Base-by-base conservation (phyloP, 495 filamentous ascomycete species). In the Lasiosphaeris hirsuta region DNA sequence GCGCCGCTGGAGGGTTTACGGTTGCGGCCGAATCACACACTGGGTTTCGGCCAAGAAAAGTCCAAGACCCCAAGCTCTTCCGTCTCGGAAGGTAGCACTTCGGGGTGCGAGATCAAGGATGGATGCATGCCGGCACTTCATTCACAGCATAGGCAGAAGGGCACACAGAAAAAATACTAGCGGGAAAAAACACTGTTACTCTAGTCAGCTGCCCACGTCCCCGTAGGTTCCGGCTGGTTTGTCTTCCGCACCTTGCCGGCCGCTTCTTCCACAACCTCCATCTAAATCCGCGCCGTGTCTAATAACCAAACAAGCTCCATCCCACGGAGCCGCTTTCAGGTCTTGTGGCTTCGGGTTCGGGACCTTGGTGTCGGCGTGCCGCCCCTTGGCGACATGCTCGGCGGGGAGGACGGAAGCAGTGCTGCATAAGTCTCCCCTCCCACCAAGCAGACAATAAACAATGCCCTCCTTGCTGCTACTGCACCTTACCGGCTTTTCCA, bases 401-500 rank as follows among this genome's bases (percentile, higher is more conserved):
- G 30, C 18, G 10, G 35, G 18, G 39, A 45, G 15, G 49, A 14
- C 39, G 33, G 14, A 42, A 15, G 30, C 23, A 30, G 23, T 11
- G 14, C 17, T n/a, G 53, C 53, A 18, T 30, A 0, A 30, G 40
- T n/a, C 36, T 30, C 23, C 46, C 34, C 23, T 45, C 41, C 33
- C 23, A n/a, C 8, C 23, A 9, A 2, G 23, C 23, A 30, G 5
- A 30, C 23, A 30, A 30, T 30, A 30, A 30, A 30, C 23, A 30
- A 30, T 5, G 23, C 23, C 23, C 39, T 17, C 18, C 37, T n/a
- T n/a, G 19, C 15, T 19, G 13, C 39, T 59, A 50, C 77, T 75
- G 87, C 36, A 78, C 88, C 51, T 83, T 79, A 48, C 86, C 90
- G 48, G 92, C 90, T 58, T 82, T 78, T 18, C 92, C 92, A 63